Conservation (phyloP, 768 basidiomycete species). For the Auricularia heimuer region DNA sequence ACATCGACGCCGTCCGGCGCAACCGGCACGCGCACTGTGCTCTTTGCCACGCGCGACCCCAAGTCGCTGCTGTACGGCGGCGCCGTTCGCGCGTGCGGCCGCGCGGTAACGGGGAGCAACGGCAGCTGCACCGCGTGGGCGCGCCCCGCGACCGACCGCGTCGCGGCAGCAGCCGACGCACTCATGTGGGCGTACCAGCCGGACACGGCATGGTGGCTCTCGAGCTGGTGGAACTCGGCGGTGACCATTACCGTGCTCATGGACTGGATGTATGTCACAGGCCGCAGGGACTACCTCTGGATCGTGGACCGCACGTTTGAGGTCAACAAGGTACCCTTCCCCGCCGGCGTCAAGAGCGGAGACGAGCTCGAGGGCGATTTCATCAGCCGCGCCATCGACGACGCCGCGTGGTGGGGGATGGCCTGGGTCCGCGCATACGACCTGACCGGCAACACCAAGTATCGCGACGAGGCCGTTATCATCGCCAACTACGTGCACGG, state of each 20-base stretch:
- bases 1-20: not conserved
- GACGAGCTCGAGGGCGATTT: not conserved
- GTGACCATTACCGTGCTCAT: not conserved
- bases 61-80: not conserved
- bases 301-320: not conserved
- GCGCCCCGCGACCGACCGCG: not conserved
- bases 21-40: not conserved
- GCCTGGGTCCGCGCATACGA: not conserved
- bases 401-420: not conserved
- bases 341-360: not conserved
- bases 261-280: not conserved
- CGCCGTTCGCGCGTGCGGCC: not conserved
- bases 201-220: not conserved
- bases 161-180: not conserved
- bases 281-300: not conserved
- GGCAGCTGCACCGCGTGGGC: not conserved
- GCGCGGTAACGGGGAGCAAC: not conserved
- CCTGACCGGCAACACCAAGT: not conserved
- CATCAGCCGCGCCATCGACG: not conserved
- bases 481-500: not conserved
- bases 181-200: not conserved
- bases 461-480: not conserved
- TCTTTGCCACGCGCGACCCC: not conserved
- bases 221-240: not conserved
- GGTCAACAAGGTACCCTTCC: not conserved